These are phyloP conservation scores for Jacaranda copaia DNA, from an alignment of 257 asterid genomes.

Conservation along the genomic window DNA sequence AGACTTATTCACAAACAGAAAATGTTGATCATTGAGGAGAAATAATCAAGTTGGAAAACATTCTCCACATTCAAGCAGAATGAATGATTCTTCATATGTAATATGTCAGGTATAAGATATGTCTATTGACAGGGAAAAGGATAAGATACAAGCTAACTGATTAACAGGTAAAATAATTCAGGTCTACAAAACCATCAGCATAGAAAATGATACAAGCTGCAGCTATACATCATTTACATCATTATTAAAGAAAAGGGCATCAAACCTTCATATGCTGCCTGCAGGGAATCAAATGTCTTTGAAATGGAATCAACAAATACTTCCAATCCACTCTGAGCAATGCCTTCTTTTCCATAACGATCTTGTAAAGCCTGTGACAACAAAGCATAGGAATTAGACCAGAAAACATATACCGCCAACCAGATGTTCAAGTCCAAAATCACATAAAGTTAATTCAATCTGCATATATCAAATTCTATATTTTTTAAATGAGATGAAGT, in stretches of 20 bases:
- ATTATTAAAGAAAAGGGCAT: constrained; percentile 24
- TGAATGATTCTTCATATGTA: constrained; percentile 1
- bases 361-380: constrained; percentile 69
- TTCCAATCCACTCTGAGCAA: constrained; percentile 62
- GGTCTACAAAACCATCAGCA: constrained; percentile 30
- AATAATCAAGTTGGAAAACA: constrained; percentile 23
- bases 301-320: constrained; percentile 66
- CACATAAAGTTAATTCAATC: constrained; percentile 4
- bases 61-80: constrained; percentile 11
- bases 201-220: constrained; percentile 14
- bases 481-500: constrained; percentile 22
- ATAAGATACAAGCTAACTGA: neutral
- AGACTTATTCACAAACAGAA: constrained; percentile 22
- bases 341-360: constrained; percentile 65
- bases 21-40: constrained; percentile 17
- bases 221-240: constrained; percentile 1
- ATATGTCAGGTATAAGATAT: constrained; percentile 13
- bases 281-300: constrained; percentile 69
- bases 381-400: constrained; percentile 22
- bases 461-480: constrained; percentile 1
- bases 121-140: constrained; percentile 18
- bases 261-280: constrained; percentile 68
- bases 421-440: neutral
- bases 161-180: constrained; percentile 8
- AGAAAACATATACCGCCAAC: constrained; percentile 15